Evolutionary conservation across 129 eudicot genomes (phyloP).

Genomic region (Pulicaria dysenterica): DNA sequence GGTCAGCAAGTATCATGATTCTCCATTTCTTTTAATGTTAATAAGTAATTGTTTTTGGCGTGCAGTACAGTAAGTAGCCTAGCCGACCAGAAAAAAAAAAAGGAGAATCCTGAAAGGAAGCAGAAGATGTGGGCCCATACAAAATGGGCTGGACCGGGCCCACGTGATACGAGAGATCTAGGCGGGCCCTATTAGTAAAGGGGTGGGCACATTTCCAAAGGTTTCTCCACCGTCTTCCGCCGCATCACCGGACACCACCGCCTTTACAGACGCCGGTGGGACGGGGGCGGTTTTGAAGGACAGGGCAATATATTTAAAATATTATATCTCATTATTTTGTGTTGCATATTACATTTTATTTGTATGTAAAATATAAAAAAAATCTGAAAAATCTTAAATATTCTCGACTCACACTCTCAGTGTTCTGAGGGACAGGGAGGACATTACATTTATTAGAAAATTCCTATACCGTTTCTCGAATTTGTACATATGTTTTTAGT

Average conservation of each 20-base stretch:
- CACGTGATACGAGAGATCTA: conserved; percentile 14
- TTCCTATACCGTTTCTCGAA: too few relatives aligned
- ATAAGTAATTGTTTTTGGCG: conserved; percentile 24
- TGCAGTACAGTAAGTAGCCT: too few relatives aligned
- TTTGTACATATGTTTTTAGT: too few relatives aligned
- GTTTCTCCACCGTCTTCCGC: conserved; percentile 4
- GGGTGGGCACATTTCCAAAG: background rate
- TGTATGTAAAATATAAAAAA: too few relatives aligned
- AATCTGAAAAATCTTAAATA: too few relatives aligned
- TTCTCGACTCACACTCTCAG: too few relatives aligned
- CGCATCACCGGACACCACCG: conserved; percentile 9
- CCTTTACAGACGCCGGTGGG: conserved; percentile 23
- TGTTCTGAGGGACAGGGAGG: too few relatives aligned
- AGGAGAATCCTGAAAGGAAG: conserved; percentile 11
- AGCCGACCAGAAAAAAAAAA: conserved; percentile 25
- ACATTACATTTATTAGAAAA: too few relatives aligned
- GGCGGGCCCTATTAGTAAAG: conserved; percentile 3
- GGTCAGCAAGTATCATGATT: conserved; percentile 2
- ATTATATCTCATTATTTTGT: too few relatives aligned
- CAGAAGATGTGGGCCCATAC: conserved; percentile 26
- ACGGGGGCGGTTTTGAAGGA: background rate
- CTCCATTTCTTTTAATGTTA: background rate
- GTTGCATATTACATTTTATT: too few relatives aligned
- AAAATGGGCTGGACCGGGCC: conserved; percentile 1
- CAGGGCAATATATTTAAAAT: too few relatives aligned